Base-by-base conservation (phyloP, 768 basidiomycete species). In the Agaricus sinodeliciosus region DNA sequence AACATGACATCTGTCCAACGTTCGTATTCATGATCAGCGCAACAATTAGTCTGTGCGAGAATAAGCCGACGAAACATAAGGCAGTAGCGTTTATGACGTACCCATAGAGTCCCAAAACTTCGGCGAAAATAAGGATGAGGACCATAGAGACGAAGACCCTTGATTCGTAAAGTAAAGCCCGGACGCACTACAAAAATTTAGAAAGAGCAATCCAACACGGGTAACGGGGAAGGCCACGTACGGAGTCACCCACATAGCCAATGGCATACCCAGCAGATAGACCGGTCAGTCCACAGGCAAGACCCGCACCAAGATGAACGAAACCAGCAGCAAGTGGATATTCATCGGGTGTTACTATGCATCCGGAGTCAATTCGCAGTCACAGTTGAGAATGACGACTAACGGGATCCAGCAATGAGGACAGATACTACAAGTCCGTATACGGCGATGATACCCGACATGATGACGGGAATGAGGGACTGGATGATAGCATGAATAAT, bases 361-460 rank as follows among this genome's bases (percentile, higher is more conserved):
- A 28, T 34, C 18, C 11, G 13, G 5, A 19, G 40, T 50, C 42
- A 57, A 60, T 25, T 8, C 16, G 48, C 39, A 40, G 46, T 25
- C 45, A 27, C 16, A 6, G 3, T 40, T 49, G 35, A 15, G 27
- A 52, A 18, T 44, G 35, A 45, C 18, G 48, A 71, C 77, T 57
- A 58, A 77, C 74, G 52, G 57, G 69, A 63, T 52, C 90, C 90
- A 15, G 87, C 78, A 56, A 96, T 96, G 52, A 98, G 80, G 27
- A 97, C 94, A 3, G 91, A 90, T 12, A 97, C 94, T 8, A 98
- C 95, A 39, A 98, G 78, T 7, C 94, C 94, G 64, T 97, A 98
- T 35, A 98, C 94, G 27, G 94, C 94, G 59, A 96, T 94, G 68
- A 96, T 96, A 72, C 94, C 94, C 54, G 92, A 90, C 94, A 97